Percentiles rank a stretch among this genome's conserved stretches.
These are phyloP conservation scores for Eucalyptus caleyi DNA, from an alignment of 345 rosid species.

Conservation along the genomic window DNA sequence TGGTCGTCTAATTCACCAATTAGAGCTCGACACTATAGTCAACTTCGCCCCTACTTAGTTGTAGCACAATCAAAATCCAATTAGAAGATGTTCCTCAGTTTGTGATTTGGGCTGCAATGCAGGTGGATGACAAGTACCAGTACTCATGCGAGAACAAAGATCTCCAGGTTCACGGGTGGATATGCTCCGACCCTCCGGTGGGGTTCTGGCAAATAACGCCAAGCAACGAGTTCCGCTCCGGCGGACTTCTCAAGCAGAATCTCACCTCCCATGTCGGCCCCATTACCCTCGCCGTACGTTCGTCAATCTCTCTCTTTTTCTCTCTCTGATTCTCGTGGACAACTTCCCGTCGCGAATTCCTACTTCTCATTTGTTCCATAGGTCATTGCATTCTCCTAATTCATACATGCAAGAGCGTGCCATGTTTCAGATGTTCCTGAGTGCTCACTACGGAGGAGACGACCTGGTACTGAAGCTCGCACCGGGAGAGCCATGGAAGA, in stretches of 20 bases:
- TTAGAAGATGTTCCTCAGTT: background rate
- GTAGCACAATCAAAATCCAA: background rate
- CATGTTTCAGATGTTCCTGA: slow-evolving; percentile 54
- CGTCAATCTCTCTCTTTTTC: background rate
- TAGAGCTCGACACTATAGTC: background rate
- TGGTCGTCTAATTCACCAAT: background rate
- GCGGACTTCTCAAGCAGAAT: slow-evolving; percentile 48
- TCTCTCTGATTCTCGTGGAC: background rate
- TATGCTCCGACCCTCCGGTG: slow-evolving; percentile 28
- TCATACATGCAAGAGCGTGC: background rate
- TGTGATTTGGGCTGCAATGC: slow-evolving; percentile 3
- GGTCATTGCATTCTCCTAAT: background rate
- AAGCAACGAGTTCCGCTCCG: slow-evolving; percentile 48
- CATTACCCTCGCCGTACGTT: slow-evolving; percentile 33
- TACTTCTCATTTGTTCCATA: background rate
- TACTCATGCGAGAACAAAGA: slow-evolving; percentile 78
- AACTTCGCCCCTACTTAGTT: background rate
- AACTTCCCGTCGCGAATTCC: background rate
- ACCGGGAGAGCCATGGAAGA: slow-evolving; percentile 80
- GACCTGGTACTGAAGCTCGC: slow-evolving; percentile 59
- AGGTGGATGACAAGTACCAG: slow-evolving; percentile 93
- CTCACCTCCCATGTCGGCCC: slow-evolving; percentile 63
- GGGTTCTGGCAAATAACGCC: slow-evolving; percentile 87
- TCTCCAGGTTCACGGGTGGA: slow-evolving; percentile 80
- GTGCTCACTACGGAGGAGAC: slow-evolving; percentile 82